Evolutionary conservation across 2,329 filamentous ascomycete species (phyloP).

Genomic region (Neofusicoccum sp.): DNA sequence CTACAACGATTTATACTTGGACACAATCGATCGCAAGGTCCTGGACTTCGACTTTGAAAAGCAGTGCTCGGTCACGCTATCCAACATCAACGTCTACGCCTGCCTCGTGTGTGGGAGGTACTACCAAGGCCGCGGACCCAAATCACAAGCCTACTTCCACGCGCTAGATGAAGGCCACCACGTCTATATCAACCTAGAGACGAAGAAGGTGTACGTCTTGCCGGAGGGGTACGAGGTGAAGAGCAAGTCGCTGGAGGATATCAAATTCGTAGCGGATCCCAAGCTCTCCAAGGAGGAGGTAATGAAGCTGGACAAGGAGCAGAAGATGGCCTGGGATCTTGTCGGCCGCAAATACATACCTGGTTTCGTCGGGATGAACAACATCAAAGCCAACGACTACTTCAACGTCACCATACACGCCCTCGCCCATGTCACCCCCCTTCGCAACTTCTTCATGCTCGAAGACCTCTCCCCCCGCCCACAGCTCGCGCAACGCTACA

Average conservation of each 20-base stretch:
- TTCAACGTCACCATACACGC: constrained; percentile 94
- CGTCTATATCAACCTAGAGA: constrained; percentile 97
- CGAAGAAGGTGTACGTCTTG: constrained; percentile 85
- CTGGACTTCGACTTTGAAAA: constrained; percentile 99
- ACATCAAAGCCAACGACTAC: constrained; percentile 99
- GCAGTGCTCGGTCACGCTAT: constrained; percentile 91
- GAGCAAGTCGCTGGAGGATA: constrained; percentile 93
- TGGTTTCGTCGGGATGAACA: constrained; percentile 98
- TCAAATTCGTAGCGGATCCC: constrained; percentile 96
- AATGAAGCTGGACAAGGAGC: constrained; percentile 70
- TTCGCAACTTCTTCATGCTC: constrained; percentile 90
- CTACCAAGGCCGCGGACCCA: constrained; percentile 89
- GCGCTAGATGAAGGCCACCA: constrained; percentile 93
- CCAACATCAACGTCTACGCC: constrained; percentile 98
- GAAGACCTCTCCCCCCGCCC: constrained; percentile 74
- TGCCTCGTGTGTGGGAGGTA: constrained; percentile 98
- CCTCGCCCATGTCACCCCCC: constrained; percentile 82
- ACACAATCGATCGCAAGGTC: constrained; percentile 90
- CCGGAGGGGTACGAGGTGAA: constrained; percentile 97
- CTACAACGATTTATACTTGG: constrained; percentile 94
- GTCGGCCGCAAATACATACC: constrained; percentile 84
- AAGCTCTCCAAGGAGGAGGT: constrained; percentile 81
- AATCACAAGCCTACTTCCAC: constrained; percentile 97
- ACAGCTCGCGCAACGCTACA: constrained; percentile 85
- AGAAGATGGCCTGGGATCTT: constrained; percentile 72